Conservation (phyloP, 169 alveolate genomes). For the Plasmodium knowlesi region DNA sequence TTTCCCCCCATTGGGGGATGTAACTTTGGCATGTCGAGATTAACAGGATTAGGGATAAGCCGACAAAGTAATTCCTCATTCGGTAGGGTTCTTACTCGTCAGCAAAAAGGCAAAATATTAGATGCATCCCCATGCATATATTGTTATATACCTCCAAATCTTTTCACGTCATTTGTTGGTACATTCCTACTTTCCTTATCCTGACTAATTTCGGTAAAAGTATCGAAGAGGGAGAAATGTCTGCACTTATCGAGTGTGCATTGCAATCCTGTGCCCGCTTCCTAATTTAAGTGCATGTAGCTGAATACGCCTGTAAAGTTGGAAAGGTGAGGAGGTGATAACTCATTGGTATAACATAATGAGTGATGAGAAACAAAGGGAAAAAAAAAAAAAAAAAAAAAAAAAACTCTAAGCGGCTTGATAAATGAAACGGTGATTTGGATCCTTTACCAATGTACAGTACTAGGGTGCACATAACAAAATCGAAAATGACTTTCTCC, state of each 20-base stretch:
- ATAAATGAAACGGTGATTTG: not conserved
- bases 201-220: not conserved
- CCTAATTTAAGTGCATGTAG: slow-evolving; percentile 62
- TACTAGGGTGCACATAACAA: slow-evolving; percentile 52
- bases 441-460: slow-evolving; percentile 52
- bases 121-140: not conserved
- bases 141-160: not conserved
- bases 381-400: not conserved
- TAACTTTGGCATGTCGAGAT: slow-evolving; percentile 12
- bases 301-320: slow-evolving; percentile 47
- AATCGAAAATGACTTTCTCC: slow-evolving; percentile 71
- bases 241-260: not conserved
- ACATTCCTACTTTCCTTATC: not conserved
- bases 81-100: not conserved
- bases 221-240: not conserved
- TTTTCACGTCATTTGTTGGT: slow-evolving; percentile 1
- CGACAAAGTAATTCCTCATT: slow-evolving; percentile 13
- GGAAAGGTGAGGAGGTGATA: not conserved
- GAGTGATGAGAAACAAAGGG: not conserved
- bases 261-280: not conserved
- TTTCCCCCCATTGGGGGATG: not conserved
- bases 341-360: not conserved
- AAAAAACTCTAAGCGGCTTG: not conserved
- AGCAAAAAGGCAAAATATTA: not conserved
- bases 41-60: not conserved